Evolutionary conservation across 345 rosid species (phyloP).

Genomic region (Lagerstroemia speciosa): DNA sequence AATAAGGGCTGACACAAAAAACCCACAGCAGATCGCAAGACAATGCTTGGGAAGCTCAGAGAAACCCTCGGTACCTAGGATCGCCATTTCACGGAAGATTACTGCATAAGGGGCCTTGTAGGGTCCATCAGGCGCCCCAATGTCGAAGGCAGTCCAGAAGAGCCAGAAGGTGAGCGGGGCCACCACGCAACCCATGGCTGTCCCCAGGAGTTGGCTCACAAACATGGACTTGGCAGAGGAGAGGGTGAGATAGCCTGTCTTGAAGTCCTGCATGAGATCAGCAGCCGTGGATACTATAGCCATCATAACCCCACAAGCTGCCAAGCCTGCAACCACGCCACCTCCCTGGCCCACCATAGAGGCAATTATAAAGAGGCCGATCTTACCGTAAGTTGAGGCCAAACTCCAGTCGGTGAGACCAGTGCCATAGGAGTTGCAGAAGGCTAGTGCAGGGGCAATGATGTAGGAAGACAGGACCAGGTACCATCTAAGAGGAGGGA

Average conservation of each 20-base stretch:
- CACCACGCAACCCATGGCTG: slow-evolving; percentile 87
- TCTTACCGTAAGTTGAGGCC: slow-evolving; percentile 82
- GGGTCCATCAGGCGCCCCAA: slow-evolving; percentile 78
- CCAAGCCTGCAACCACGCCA: slow-evolving; percentile 84
- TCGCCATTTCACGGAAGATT: slow-evolving; percentile 82
- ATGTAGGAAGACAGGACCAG: slow-evolving; percentile 67
- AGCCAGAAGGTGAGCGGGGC: slow-evolving; percentile 89
- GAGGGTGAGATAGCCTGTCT: slow-evolving; percentile 75
- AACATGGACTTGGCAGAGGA: slow-evolving; percentile 94
- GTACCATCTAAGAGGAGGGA: slow-evolving; percentile 85
- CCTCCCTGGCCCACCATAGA: slow-evolving; percentile 71
- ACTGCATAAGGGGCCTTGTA: slow-evolving; percentile 88
- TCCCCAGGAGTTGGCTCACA: slow-evolving; percentile 72
- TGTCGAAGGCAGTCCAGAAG: slow-evolving; percentile 79
- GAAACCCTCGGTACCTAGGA: slow-evolving; percentile 69
- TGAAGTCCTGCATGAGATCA: slow-evolving; percentile 96
- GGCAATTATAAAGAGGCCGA: slow-evolving; percentile 81
- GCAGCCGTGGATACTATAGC: slow-evolving; percentile 88
- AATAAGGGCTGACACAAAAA: slow-evolving; percentile 50
- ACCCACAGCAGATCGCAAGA: slow-evolving; percentile 62
- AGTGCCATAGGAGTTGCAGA: slow-evolving; percentile 83
- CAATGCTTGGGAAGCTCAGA: slow-evolving; percentile 78
- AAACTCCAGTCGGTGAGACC: slow-evolving; percentile 85
- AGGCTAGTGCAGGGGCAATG: slow-evolving; percentile 87
- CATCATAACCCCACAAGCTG: slow-evolving; percentile 89